Percentiles rank a stretch among this genome's conserved stretches.
Evolutionary conservation across 2,329 filamentous ascomycete species (phyloP).

Genomic region (Cyphellophora europaea): DNA sequence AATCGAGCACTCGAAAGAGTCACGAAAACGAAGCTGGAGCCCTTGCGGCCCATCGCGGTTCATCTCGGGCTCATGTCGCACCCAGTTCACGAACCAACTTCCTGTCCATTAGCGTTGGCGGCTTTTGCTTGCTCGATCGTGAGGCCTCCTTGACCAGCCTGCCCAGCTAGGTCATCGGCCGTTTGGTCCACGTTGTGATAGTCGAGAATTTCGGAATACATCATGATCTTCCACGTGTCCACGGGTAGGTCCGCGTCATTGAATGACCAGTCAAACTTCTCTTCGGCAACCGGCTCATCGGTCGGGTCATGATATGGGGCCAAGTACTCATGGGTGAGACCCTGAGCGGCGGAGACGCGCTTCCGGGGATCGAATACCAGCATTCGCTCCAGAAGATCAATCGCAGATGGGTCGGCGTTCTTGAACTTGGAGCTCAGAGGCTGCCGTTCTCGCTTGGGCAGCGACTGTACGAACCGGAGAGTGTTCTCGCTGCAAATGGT

Average conservation of each 20-base stretch:
- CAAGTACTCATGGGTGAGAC: slow-evolving; percentile 85
- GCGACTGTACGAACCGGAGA: slow-evolving; percentile 89
- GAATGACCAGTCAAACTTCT: slow-evolving; percentile 99
- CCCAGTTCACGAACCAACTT: too few relatives aligned
- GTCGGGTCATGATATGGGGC: slow-evolving; percentile 94
- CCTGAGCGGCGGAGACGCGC: slow-evolving; percentile 78
- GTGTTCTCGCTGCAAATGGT: slow-evolving; percentile 99
- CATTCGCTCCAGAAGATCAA: slow-evolving; percentile 92
- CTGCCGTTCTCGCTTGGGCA: slow-evolving; percentile 88
- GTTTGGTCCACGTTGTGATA: slow-evolving; percentile 80
- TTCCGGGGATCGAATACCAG: slow-evolving; percentile 98
- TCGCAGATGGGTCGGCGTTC: slow-evolving; percentile 84
- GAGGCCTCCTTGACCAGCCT: slow-evolving; percentile 8
- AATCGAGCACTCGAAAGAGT: too few relatives aligned
- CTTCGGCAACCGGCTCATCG: slow-evolving; percentile 88
- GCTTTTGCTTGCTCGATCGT: slow-evolving; percentile 18
- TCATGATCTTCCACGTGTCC: slow-evolving; percentile 99
- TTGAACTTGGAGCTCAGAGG: slow-evolving; percentile 84
- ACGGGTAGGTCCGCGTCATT: slow-evolving; percentile 96
- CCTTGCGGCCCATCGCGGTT: too few relatives aligned
- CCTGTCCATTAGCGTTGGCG: slow-evolving; percentile 10
- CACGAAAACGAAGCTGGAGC: too few relatives aligned
- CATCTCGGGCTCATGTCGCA: too few relatives aligned
- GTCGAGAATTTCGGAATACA: slow-evolving; percentile 98
- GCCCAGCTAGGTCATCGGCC: slow-evolving; percentile 16